Conservation (phyloP, 2,329 filamentous ascomycete species). For the Bipolaris gigantea region DNA sequence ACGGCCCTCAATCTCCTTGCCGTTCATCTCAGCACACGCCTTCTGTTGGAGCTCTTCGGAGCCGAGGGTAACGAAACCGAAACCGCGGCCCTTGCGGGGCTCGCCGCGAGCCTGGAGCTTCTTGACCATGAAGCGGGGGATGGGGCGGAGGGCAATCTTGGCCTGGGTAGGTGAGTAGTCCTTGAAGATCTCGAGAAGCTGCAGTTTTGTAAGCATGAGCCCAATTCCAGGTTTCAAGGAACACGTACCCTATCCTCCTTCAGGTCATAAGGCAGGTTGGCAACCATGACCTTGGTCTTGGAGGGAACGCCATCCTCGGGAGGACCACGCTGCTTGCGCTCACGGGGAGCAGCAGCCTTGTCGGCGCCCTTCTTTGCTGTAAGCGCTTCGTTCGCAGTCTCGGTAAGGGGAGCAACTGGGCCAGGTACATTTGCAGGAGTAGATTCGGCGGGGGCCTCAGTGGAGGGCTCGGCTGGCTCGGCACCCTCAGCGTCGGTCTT, state of each 20-base stretch:
- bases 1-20: slow-evolving; percentile 97
- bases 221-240: neutral
- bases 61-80: slow-evolving; percentile 94
- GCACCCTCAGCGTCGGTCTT: slow-evolving; percentile 53
- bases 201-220: slow-evolving; percentile 15
- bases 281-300: slow-evolving; percentile 99
- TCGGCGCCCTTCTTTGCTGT: slow-evolving; percentile 58
- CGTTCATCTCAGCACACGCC: slow-evolving; percentile 98
- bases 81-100: slow-evolving; percentile 97
- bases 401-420: slow-evolving; percentile 54
- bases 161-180: slow-evolving; percentile 90
- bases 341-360: slow-evolving; percentile 52
- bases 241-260: slow-evolving; percentile 87
- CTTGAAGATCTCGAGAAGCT: slow-evolving; percentile 97
- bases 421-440: slow-evolving; percentile 55
- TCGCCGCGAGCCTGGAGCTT: slow-evolving; percentile 98
- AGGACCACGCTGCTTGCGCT: slow-evolving; percentile 83
- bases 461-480: slow-evolving; percentile 50
- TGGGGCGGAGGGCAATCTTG: slow-evolving; percentile 98
- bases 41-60: slow-evolving; percentile 97
- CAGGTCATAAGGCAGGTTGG: slow-evolving; percentile 97
- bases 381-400: slow-evolving; percentile 57
- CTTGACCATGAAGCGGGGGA: slow-evolving; percentile 99
- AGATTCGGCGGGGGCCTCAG: slow-evolving; percentile 49
- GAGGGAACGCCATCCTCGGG: slow-evolving; percentile 96